These are phyloP conservation scores for Astrothelium subdiscretum DNA, from an alignment of 495 filamentous ascomycete species.

Conservation along the genomic window DNA sequence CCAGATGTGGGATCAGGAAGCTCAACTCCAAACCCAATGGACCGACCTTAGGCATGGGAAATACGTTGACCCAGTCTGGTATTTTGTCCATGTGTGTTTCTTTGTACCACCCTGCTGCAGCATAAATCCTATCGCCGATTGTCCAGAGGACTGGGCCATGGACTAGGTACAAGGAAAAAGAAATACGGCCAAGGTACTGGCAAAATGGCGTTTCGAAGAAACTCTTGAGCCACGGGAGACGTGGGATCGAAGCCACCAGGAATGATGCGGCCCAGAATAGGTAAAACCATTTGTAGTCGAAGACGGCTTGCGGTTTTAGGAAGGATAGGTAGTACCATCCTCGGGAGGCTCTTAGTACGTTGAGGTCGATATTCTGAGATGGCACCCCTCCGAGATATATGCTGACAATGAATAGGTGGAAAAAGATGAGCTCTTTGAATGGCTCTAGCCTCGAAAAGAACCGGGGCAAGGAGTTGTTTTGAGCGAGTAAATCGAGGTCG, in stretches of 20 bases:
- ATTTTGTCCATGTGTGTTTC: conserved; percentile 28
- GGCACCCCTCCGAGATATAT: conserved; percentile 35
- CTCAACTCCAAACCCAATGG: conserved; percentile 43
- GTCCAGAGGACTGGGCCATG: conserved; percentile 22
- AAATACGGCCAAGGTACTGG: conserved; percentile 16
- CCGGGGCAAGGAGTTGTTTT: conserved; percentile 30
- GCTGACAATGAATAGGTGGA: conserved; percentile 33
- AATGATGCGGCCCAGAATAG: conserved; percentile 25
- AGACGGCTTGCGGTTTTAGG: conserved; percentile 41
- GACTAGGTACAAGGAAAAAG: conserved; percentile 15
- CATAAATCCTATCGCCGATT: conserved; percentile 37
- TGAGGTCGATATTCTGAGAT: conserved; percentile 24
- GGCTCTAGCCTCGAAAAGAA: conserved; percentile 25
- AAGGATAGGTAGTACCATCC: conserved; percentile 37
- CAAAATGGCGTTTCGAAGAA: conserved; percentile 26
- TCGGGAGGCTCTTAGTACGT: conserved; percentile 26
- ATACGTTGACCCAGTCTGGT: conserved; percentile 33
- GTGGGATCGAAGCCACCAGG: conserved; percentile 25
- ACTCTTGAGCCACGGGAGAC: conserved; percentile 22
- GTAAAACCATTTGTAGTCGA: conserved; percentile 28
- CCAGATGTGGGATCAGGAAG: conserved; percentile 41
- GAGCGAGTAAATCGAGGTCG: conserved; percentile 37
- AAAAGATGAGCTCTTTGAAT: conserved; percentile 34
- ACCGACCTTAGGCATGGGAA: conserved; percentile 38
- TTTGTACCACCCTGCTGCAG: conserved; percentile 38